Evolutionary conservation across 2,329 filamentous ascomycete species (phyloP).

Genomic region (Nothopassalora personata): DNA sequence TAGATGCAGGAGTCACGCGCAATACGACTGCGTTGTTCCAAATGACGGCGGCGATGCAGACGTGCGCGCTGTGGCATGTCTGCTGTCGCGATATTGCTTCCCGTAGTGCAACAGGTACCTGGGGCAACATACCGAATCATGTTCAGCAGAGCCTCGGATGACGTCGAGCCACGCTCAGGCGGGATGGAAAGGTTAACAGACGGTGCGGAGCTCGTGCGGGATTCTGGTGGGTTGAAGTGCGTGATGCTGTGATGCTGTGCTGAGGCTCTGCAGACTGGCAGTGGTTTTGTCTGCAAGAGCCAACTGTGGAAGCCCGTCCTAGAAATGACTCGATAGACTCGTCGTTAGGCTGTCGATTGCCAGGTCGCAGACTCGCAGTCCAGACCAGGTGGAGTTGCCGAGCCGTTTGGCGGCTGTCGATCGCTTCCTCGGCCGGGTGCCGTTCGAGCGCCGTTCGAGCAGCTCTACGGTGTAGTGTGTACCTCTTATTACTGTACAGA

Average conservation of each 20-base stretch:
- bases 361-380: background rate
- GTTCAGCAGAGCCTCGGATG: slow-evolving; percentile 12
- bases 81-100: slow-evolving; percentile 1
- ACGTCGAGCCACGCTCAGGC: slow-evolving; percentile 3
- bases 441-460: too few species aligned
- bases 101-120: background rate
- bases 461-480: too few species aligned
- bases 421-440: background rate
- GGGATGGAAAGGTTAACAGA: background rate
- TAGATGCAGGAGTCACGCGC: background rate
- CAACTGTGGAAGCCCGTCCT: background rate
- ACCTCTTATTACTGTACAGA: too few species aligned
- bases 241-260: background rate
- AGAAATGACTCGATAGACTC: too few species aligned
- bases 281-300: background rate
- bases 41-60: background rate
- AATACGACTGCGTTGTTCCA: background rate
- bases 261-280: background rate
- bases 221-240: background rate
- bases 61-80: background rate
- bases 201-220: background rate
- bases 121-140: slow-evolving; percentile 13
- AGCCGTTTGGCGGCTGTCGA: background rate
- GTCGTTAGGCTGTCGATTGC: background rate
- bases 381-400: background rate